Conservation (phyloP, 1,284 basidiomycete genomes). For the Phellopilus nigrolimitatus region DNA sequence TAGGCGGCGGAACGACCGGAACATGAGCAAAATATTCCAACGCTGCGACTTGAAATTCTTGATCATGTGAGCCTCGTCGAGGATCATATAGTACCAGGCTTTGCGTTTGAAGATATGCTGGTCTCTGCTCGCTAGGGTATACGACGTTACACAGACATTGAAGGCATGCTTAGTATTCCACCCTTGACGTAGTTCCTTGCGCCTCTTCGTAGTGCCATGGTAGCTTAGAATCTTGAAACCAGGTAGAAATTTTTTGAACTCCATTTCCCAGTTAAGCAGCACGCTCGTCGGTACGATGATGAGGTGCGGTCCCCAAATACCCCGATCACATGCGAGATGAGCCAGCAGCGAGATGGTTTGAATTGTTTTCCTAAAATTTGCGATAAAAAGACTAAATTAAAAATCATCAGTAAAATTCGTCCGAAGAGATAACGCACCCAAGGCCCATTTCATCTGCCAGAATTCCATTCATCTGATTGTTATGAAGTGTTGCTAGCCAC, state of each 20-base stretch:
- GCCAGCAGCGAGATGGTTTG: conserved; percentile 93
- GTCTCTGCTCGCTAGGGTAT: conserved; percentile 89
- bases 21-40: conserved; percentile 94
- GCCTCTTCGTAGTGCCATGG: conserved; percentile 87
- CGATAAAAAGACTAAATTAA: background rate
- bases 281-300: conserved; percentile 96
- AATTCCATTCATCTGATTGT: conserved; percentile 88
- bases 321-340: conserved; percentile 90
- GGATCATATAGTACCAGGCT: conserved; percentile 94
- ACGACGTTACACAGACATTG: conserved; percentile 96
- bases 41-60: conserved; percentile 96
- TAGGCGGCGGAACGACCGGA: conserved; percentile 84
- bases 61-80: conserved; percentile 98
- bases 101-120: conserved; percentile 94
- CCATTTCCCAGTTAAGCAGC: conserved; percentile 98
- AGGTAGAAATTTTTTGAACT: conserved; percentile 97
- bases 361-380: conserved; percentile 79
- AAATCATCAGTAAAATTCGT: background rate
- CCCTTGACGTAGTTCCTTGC: conserved; percentile 89
- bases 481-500: conserved; percentile 90
- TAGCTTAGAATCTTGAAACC: conserved; percentile 92
- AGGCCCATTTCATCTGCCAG: conserved; percentile 91
- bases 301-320: conserved; percentile 96
- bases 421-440: conserved; percentile 51
- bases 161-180: conserved; percentile 93